A percentile compares a stretch with the other conserved stretches of the same genome.
These are phyloP conservation scores for Bothriochloa decipiens DNA, from an alignment of 176 grass and related monocot species.

Conservation along the genomic window DNA sequence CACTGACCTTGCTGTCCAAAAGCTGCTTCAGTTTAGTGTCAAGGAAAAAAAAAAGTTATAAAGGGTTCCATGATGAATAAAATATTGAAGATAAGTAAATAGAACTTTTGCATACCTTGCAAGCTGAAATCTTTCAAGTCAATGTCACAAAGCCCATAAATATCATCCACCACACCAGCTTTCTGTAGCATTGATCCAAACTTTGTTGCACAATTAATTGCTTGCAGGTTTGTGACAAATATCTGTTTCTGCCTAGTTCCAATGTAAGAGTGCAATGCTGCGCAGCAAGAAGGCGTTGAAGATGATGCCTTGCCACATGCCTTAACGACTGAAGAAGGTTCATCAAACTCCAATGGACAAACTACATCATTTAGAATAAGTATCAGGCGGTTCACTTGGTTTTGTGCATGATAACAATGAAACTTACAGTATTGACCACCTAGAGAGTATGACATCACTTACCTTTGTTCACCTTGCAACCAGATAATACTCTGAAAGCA, in stretches of 20 bases:
- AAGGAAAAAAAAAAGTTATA: slow-evolving; percentile 51
- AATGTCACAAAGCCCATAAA: slow-evolving; percentile 82
- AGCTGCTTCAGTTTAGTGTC: slow-evolving; percentile 54
- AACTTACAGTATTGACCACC: slow-evolving; percentile 14
- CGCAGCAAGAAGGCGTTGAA: slow-evolving; percentile 63
- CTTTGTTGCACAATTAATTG: slow-evolving; percentile 95
- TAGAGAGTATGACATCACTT: slow-evolving; percentile 24
- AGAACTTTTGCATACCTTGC: slow-evolving; percentile 69
- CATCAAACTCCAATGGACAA: slow-evolving; percentile 91
- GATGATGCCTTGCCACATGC: slow-evolving; percentile 69
- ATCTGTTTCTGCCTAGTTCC: slow-evolving; percentile 88
- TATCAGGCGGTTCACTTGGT: slow-evolving; percentile 26
- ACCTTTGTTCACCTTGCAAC: slow-evolving; percentile 99
- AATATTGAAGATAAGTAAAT: slow-evolving; percentile 16
- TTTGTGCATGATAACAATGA: slow-evolving; percentile 28
- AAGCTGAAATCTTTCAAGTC: slow-evolving; percentile 99
- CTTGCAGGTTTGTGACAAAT: slow-evolving; percentile 96
- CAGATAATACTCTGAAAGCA: slow-evolving; percentile 87
- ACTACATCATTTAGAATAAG: slow-evolving; percentile 54
- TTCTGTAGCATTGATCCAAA: slow-evolving; percentile 95
- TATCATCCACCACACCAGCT: slow-evolving; percentile 70
- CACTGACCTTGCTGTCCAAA: slow-evolving; percentile 94
- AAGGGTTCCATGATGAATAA: slow-evolving; percentile 33
- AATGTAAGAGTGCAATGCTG: slow-evolving; percentile 73
- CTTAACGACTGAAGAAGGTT: slow-evolving; percentile 74